Evolutionary conservation across 345 rosid genomes (phyloP).

Genomic region (Populus euphratica): DNA sequence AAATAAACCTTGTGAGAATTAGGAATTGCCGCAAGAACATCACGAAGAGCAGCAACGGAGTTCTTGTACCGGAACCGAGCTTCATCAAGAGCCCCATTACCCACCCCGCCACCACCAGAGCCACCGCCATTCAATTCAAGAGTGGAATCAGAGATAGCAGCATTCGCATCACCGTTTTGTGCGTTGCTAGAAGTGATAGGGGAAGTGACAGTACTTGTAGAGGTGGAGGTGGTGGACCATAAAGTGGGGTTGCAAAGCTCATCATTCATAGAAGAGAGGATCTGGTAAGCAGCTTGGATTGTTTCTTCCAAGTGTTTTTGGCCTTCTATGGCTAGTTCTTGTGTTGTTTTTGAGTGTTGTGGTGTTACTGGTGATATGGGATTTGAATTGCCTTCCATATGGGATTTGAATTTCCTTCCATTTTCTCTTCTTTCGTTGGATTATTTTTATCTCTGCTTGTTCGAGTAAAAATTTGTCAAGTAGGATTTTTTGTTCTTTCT

Average conservation of each 20-base stretch:
- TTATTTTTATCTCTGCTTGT: background rate
- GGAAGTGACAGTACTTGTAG: slow-evolving; percentile 13
- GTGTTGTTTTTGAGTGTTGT: slow-evolving; percentile 45
- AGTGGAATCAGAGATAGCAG: slow-evolving; percentile 32
- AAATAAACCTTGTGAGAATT: slow-evolving; percentile 61
- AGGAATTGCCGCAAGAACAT: slow-evolving; percentile 74
- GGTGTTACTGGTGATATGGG: background rate
- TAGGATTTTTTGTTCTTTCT: background rate
- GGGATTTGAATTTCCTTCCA: slow-evolving; percentile 17
- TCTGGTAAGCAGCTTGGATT: slow-evolving; percentile 76
- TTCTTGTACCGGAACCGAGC: slow-evolving; percentile 77
- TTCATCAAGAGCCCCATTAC: slow-evolving; percentile 71
- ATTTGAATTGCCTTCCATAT: slow-evolving; percentile 20
- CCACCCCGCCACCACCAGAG: slow-evolving; percentile 47
- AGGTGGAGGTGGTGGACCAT: slow-evolving; percentile 57
- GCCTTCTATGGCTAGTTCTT: slow-evolving; percentile 84
- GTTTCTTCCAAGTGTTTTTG: slow-evolving; percentile 86
- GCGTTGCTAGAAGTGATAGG: slow-evolving; percentile 28
- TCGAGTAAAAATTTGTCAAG: background rate
- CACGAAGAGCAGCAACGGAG: slow-evolving; percentile 85
- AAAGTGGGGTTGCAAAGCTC: slow-evolving; percentile 86
- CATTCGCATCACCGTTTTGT: slow-evolving; percentile 33
- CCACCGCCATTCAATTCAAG: slow-evolving; percentile 45
- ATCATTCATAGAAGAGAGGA: slow-evolving; percentile 84
- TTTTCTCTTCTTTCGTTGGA: background rate